Percentiles rank a stretch among this genome's conserved stretches.
Conservation (phyloP, 345 rosid species). For the Atalantia buxifolia region DNA sequence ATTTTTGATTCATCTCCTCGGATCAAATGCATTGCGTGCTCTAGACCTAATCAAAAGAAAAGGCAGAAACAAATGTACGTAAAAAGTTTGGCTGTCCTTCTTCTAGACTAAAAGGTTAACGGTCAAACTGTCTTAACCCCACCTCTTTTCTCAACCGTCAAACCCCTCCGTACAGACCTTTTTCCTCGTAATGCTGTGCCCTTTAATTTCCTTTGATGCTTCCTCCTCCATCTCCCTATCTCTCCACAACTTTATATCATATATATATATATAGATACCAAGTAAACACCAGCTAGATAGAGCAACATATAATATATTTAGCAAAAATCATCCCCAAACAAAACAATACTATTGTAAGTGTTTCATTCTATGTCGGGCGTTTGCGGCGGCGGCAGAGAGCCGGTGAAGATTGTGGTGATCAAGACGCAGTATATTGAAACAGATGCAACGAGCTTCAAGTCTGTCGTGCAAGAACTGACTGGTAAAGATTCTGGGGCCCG, state of each 20-base stretch:
- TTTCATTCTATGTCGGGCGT: not conserved
- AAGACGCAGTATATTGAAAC: slow-evolving; percentile 44
- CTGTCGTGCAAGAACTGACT: slow-evolving; percentile 55
- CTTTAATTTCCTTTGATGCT: not conserved
- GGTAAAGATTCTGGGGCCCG: slow-evolving; percentile 41
- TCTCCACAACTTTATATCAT: no score
- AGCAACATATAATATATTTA: no score
- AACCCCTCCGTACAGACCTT: not conserved
- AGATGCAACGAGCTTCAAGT: slow-evolving; percentile 48
- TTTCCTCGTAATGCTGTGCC: not conserved
- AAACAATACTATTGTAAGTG: no score
- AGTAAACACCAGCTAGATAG: no score
- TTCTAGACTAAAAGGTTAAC: not conserved
- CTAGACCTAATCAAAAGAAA: no score
- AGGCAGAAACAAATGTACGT: no score
- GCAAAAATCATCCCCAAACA: no score
- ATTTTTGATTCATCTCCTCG: no score
- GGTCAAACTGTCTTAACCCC: not conserved
- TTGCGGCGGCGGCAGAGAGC: not conserved
- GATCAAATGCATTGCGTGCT: no score
- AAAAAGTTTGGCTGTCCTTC: not conserved
- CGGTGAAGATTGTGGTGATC: slow-evolving; percentile 47
- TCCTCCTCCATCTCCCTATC: not conserved
- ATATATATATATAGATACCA: no score
- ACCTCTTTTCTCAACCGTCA: not conserved